phyloP scores from a whole-genome alignment of 306 rosid genomes.

The Castanospermum australe region DNA sequence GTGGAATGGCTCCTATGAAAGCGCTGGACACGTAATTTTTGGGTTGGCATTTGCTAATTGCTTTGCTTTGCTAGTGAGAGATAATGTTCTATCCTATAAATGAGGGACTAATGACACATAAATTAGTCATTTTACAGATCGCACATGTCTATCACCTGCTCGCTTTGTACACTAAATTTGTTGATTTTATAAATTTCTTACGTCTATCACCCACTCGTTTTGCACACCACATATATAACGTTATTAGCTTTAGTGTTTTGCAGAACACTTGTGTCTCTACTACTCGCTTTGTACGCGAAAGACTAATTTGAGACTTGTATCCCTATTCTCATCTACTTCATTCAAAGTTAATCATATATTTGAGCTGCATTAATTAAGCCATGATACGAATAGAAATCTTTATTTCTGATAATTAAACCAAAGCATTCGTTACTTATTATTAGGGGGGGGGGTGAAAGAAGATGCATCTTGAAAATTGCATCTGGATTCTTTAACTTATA shows the following conservation, averaged over 20 bases:
- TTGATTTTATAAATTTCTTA: not conserved
- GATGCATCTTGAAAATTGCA: too few relatives aligned
- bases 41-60: conserved; percentile 10
- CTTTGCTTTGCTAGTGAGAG: not conserved
- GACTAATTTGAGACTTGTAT: not conserved
- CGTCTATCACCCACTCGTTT: not conserved
- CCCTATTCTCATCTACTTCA: not conserved
- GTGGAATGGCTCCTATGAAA: conserved; percentile 7
- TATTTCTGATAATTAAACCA: not conserved
- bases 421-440: too few relatives aligned
- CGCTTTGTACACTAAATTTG: not conserved
- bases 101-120: not conserved
- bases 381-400: not conserved
- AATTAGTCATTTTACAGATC: not conserved
- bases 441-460: too few relatives aligned
- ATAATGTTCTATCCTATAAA: not conserved
- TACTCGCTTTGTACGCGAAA: not conserved
- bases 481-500: too few relatives aligned
- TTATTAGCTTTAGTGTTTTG: conserved; percentile 1
- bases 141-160: not conserved
- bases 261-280: not conserved
- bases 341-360: not conserved
- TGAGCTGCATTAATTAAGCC: not conserved
- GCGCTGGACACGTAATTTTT: not conserved
- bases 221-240: not conserved